Conservation (phyloP, 106 monocot species). For the Amphibolis antarctica region DNA sequence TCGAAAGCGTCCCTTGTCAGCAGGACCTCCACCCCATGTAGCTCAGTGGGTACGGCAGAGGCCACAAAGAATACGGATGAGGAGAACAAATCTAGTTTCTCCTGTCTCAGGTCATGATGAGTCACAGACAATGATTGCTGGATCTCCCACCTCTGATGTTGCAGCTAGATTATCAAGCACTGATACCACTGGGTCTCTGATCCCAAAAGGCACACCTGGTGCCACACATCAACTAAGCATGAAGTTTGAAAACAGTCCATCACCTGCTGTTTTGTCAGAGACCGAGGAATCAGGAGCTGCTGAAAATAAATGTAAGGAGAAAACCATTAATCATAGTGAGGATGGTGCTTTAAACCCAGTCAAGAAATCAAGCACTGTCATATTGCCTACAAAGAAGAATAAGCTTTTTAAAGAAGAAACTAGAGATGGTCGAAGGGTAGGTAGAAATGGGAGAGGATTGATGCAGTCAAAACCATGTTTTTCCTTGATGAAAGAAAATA, state of each 20-base stretch:
- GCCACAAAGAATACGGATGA: slow-evolving; percentile 53
- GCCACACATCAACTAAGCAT: slow-evolving; percentile 24
- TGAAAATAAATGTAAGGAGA: slow-evolving; percentile 52
- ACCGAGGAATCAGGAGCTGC: slow-evolving; percentile 57
- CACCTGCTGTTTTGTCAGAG: slow-evolving; percentile 51
- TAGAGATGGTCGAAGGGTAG: slow-evolving; percentile 70
- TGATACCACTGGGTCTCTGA: slow-evolving; percentile 20
- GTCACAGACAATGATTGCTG: slow-evolving; percentile 29
- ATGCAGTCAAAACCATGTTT: slow-evolving; percentile 35
- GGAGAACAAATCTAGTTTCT: slow-evolving; percentile 77
- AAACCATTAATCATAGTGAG: slow-evolving; percentile 45
- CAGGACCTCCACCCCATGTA: slow-evolving; percentile 53
- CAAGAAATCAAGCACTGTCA: slow-evolving; percentile 20
- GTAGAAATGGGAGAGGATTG: slow-evolving; percentile 59
- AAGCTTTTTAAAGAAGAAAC: slow-evolving; percentile 56
- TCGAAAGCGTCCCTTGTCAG: slow-evolving; percentile 41
- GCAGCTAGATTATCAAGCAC: slow-evolving; percentile 20
- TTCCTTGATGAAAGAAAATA: slow-evolving; percentile 39
- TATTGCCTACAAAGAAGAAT: slow-evolving; percentile 56
- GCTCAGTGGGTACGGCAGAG: slow-evolving; percentile 66
- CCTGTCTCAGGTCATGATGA: slow-evolving; percentile 77
- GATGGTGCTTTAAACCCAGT: slow-evolving; percentile 28
- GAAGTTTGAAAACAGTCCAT: slow-evolving; percentile 35
- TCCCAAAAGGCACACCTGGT: slow-evolving; percentile 16
- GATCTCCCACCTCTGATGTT: slow-evolving; percentile 31